Conservation (phyloP, 2,329 filamentous ascomycete species). For the Botrytis porri region DNA sequence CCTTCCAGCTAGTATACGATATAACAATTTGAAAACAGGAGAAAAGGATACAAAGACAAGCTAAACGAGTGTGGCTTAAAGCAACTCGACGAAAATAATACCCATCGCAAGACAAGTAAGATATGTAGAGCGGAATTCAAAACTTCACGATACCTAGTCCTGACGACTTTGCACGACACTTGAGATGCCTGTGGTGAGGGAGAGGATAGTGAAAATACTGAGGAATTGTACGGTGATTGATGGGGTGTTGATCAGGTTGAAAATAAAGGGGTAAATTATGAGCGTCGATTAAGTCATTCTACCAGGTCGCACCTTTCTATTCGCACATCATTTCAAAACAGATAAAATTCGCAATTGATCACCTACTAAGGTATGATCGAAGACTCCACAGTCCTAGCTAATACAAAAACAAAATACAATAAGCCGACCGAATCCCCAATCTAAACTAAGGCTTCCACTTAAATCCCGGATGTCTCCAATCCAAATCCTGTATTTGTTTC, state of each 20-base stretch:
- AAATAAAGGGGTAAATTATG: neutral
- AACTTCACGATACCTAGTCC: too few species aligned
- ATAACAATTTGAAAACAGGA: too few species aligned
- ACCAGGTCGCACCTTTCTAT: neutral
- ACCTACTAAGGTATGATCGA: too few species aligned
- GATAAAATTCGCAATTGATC: neutral
- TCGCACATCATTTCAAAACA: neutral
- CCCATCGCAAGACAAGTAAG: too few species aligned
- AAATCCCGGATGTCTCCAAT: conserved; percentile 66
- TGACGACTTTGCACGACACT: too few species aligned
- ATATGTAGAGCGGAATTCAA: too few species aligned
- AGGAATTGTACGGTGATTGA: neutral
- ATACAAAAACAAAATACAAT: neutral
- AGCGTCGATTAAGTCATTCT: neutral
- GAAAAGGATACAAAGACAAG: too few species aligned
- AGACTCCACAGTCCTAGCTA: neutral
- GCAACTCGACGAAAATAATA: too few species aligned
- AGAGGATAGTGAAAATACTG: neutral
- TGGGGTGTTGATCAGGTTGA: neutral
- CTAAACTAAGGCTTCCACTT: conserved; percentile 47
- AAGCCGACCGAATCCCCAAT: rapidly evolving
- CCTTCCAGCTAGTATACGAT: too few species aligned
- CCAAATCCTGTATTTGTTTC: conserved; percentile 56
- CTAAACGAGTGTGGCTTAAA: too few species aligned
- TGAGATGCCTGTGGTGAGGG: neutral